Evolutionary conservation across 2,329 filamentous ascomycete genomes (phyloP), one percentile per base, ranked within the genome.

Genomic region (Fusarium brevicatenulatum): DNA sequence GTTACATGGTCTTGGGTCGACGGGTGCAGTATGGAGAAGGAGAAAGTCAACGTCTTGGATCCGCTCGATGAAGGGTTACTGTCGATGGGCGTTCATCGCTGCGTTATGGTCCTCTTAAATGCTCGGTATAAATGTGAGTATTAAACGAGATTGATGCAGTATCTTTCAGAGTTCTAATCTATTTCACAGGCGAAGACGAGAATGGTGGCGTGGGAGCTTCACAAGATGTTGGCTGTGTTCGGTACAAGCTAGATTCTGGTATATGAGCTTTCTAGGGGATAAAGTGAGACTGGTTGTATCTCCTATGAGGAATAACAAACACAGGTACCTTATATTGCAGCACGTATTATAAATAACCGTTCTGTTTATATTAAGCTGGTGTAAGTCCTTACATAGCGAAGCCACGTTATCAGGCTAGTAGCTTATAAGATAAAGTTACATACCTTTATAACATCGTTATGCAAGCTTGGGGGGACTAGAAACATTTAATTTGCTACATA

Each of bases 21-120:
- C 0, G 42, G 42, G 7, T 44, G 42, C 23, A 25, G 23, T 9
- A 44, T 44, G 42, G 18, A 25, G 23, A 25, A 44, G 0, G 23
- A 44, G 1, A 44, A 19, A 10, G 42, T 25, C 7, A 19, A 9
- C 0, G 1, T 44, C 23, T 44, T 12, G 4, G 42, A 25, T 1
- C 42, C 23, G 23, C 42, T 44, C 23, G 7, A 18, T 18, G 42
- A 25, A 12, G 42, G 42, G n/a, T 1, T 43, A 43, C 13, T 43
- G 40, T 16, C n/a, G 15, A 16, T 15, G 10, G 13, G 32, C 15
- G 15, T 43, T 11, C 23, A 11, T 10, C 42, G 42, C 42, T 43
- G 42, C 42, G 42, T 11, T 5, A 23, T 23, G 9, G 15, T 43
- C 15, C n/a, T 43, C 9, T 1, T 7, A 18, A 10, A 43, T 43